phyloP scores from a whole-genome alignment of 2,329 filamentous ascomycete genomes.

The Penicillium concentricum region DNA sequence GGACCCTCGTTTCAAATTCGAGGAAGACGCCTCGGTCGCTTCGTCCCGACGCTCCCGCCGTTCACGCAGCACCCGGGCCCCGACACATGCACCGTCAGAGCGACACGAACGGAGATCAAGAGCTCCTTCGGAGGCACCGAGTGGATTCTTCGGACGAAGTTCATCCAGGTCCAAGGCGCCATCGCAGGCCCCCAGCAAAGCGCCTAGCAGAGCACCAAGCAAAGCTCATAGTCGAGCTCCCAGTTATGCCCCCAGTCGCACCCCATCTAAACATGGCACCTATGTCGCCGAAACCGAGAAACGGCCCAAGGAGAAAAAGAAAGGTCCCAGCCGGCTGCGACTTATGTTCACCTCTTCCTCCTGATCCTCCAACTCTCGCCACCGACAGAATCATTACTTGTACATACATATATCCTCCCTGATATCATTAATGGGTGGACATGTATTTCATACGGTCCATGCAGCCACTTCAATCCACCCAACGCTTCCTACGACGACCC shows the following conservation, averaged over 20 bases:
- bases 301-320: constrained; percentile 35
- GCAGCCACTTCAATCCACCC: neutral
- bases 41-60: constrained; percentile 38
- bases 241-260: constrained; percentile 12
- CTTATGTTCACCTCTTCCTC: constrained; percentile 35
- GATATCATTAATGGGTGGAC: neutral
- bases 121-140: constrained; percentile 17
- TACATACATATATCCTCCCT: constrained; percentile 29
- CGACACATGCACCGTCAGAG: constrained; percentile 17
- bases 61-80: constrained; percentile 26
- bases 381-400: neutral
- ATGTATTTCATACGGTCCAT: neutral
- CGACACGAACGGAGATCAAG: constrained; percentile 19
- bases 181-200: constrained; percentile 19
- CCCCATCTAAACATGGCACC: constrained; percentile 23
- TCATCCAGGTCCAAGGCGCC: constrained; percentile 24
- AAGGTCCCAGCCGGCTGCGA: constrained; percentile 40
- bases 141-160: constrained; percentile 21
- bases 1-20: constrained; percentile 37
- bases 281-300: constrained; percentile 28
- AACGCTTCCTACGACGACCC: neutral
- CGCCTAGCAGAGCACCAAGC: constrained; percentile 12
- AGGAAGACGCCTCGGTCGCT: constrained; percentile 35
- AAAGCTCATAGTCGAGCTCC: constrained; percentile 9
- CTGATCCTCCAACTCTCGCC: neutral